Percentiles rank a stretch among this genome's conserved stretches.
phyloP scores from a whole-genome alignment of 2,329 filamentous ascomycete genomes.

The Cordyceps pruinosa region DNA sequence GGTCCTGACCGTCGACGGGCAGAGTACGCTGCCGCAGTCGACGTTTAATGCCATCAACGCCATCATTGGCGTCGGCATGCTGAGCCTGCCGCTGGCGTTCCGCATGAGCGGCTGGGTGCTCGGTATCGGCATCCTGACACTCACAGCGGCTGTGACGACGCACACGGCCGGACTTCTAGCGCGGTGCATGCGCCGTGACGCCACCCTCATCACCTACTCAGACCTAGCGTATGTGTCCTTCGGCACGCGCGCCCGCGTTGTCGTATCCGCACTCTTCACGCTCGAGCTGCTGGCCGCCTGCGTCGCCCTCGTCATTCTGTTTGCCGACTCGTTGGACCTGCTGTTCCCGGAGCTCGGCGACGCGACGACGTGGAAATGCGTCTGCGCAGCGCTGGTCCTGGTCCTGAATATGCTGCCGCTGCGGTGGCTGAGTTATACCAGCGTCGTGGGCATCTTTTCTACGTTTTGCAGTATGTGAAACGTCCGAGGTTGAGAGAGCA shows the following conservation, averaged over 20 bases:
- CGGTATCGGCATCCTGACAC: constrained; percentile 66
- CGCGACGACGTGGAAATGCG: constrained; percentile 71
- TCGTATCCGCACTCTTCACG: constrained; percentile 80
- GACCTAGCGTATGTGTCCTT: constrained; percentile 90
- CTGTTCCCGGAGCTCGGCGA: constrained; percentile 64
- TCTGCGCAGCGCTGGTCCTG: constrained; percentile 71
- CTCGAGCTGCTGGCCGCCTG: constrained; percentile 82
- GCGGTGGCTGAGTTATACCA: constrained; percentile 79
- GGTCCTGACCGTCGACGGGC: constrained; percentile 77
- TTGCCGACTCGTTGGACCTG: constrained; percentile 78
- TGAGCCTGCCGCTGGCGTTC: constrained; percentile 82
- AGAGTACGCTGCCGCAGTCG: constrained; percentile 92
- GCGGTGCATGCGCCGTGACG: constrained; percentile 82
- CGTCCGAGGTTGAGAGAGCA: neutral
- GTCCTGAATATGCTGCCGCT: constrained; percentile 81
- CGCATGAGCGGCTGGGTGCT: constrained; percentile 85
- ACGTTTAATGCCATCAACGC: constrained; percentile 96
- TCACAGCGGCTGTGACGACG: constrained; percentile 67
- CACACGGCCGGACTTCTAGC: constrained; percentile 83
- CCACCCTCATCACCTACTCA: constrained; percentile 83
- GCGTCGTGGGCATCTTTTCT: constrained; percentile 84
- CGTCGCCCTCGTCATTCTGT: constrained; percentile 85
- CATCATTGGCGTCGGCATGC: constrained; percentile 79
- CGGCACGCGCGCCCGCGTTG: constrained; percentile 70
- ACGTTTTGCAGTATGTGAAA: constrained; percentile 74